phyloP scores from a whole-genome alignment of 176 grass and related monocot genomes.

The Oryza officinalis region DNA sequence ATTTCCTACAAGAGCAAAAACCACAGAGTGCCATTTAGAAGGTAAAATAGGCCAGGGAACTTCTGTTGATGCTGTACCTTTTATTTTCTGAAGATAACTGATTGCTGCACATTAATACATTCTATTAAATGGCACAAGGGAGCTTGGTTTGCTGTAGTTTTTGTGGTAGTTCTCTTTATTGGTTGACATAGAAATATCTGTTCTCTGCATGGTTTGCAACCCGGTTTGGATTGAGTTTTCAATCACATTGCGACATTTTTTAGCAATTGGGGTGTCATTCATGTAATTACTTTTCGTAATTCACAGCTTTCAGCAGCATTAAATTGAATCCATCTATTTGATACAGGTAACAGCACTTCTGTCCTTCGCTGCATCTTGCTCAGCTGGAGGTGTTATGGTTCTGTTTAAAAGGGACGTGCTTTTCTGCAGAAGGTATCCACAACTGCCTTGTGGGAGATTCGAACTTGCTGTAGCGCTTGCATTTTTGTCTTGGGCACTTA shows the following conservation, averaged over 20 bases:
- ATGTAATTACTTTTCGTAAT: not conserved
- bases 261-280: not conserved
- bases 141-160: not conserved
- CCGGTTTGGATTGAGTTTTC: not conserved
- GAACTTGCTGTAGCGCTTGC: slow-evolving; percentile 70
- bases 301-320: slow-evolving; percentile 9
- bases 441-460: slow-evolving; percentile 66
- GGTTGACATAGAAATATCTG: not conserved
- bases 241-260: not conserved
- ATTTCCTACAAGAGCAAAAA: not conserved
- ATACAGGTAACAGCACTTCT: slow-evolving; percentile 80
- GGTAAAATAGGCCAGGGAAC: not conserved
- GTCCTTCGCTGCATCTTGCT: slow-evolving; percentile 80
- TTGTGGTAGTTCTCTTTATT: not conserved
- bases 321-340: not conserved
- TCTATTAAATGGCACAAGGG: not conserved
- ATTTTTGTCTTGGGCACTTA: slow-evolving; percentile 82
- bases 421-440: slow-evolving; percentile 67
- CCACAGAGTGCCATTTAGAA: not conserved
- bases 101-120: not conserved
- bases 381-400: slow-evolving; percentile 76
- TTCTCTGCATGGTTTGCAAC: not conserved
- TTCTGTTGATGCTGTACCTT: not conserved
- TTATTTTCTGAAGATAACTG: not conserved
- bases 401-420: slow-evolving; percentile 69